Evolutionary conservation across 345 rosid species (phyloP).

Genomic region (Boechera stricta): DNA sequence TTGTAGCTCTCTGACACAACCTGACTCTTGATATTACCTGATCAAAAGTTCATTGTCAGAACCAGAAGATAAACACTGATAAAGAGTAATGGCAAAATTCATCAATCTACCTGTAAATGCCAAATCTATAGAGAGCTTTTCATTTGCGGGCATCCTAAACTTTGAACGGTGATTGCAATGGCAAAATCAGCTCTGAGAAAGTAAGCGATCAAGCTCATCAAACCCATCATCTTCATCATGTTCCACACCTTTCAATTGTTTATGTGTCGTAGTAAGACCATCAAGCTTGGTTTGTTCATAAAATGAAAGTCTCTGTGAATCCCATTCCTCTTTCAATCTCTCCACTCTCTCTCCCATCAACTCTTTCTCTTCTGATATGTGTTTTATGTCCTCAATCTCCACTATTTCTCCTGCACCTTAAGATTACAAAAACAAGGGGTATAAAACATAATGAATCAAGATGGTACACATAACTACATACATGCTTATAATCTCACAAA

Average conservation of each 20-base stretch:
- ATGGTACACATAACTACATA: not conserved
- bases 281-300: slow-evolving; percentile 56
- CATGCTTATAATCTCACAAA: not conserved
- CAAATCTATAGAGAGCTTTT: not conserved
- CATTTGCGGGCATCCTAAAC: not conserved
- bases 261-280: slow-evolving; percentile 19
- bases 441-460: slow-evolving; percentile 1
- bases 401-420: slow-evolving; percentile 59
- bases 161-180: slow-evolving; percentile 20
- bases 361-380: slow-evolving; percentile 59
- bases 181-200: slow-evolving; percentile 30
- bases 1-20: not conserved
- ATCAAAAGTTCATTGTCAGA: not conserved
- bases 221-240: slow-evolving; percentile 45
- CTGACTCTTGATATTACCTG: not conserved
- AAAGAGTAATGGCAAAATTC: not conserved
- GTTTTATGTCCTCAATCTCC: slow-evolving; percentile 60
- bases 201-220: slow-evolving; percentile 53
- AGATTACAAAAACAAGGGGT: slow-evolving; percentile 33
- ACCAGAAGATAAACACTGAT: slow-evolving; percentile 21
- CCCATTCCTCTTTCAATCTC: slow-evolving; percentile 63
- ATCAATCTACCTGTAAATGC: not conserved
- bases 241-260: slow-evolving; percentile 1
- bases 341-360: slow-evolving; percentile 53
- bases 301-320: slow-evolving; percentile 52